Evolutionary conservation across 805 yeast genomes (phyloP).

Genomic region (Starmerella gropengiesseri): DNA sequence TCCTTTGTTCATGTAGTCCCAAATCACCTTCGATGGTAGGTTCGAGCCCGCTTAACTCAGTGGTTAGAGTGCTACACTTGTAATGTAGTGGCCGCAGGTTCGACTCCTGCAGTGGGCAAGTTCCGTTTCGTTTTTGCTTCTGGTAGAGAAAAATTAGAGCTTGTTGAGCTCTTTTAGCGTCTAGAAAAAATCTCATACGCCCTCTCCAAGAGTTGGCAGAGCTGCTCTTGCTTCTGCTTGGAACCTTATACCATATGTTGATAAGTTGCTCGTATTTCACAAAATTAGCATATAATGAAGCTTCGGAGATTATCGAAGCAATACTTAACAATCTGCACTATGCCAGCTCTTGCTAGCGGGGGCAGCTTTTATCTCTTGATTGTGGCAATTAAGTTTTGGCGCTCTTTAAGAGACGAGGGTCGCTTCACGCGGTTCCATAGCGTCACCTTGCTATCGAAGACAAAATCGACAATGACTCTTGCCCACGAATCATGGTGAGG

Average conservation of each 20-base stretch:
- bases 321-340: too few species aligned
- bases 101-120: constrained; percentile 25
- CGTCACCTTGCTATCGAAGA: constrained; percentile 53
- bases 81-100: constrained; percentile 24
- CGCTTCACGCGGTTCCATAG: constrained; percentile 79
- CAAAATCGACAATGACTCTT: constrained; percentile 61
- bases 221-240: too few species aligned
- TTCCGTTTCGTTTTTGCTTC: constrained; percentile 1
- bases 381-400: constrained; percentile 6
- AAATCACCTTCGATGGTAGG: not conserved
- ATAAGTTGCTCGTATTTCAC: too few species aligned
- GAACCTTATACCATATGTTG: too few species aligned
- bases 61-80: constrained; percentile 25
- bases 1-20: too few species aligned
- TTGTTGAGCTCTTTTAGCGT: too few species aligned
- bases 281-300: too few species aligned
- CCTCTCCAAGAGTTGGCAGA: too few species aligned
- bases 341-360: too few species aligned
- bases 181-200: too few species aligned
- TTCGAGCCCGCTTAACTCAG: constrained; percentile 22
- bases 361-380: not conserved
- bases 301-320: too few species aligned
- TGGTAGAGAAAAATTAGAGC: not conserved
- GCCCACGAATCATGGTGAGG: constrained; percentile 74
- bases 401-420: constrained; percentile 16